Evolutionary conservation across 2,329 filamentous ascomycete species (phyloP).

Genomic region (Neonectria hederae): DNA sequence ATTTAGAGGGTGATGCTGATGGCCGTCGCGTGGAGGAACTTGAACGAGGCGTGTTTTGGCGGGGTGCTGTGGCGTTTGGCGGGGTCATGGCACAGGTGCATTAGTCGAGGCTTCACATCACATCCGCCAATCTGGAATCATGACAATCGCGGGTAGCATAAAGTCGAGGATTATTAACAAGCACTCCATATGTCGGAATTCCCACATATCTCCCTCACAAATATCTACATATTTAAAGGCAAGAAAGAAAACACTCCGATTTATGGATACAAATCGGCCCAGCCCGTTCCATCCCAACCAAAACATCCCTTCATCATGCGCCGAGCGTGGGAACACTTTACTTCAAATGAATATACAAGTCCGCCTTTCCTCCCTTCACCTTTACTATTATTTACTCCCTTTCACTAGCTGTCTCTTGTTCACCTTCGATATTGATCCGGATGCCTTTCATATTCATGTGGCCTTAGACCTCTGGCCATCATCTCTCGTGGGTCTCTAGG

Average conservation of each 20-base stretch:
- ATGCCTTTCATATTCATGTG: slow-evolving; percentile 57
- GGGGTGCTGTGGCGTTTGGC: slow-evolving; percentile 2
- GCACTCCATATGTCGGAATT: slow-evolving; percentile 4
- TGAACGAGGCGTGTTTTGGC: slow-evolving; percentile 16
- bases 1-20: neutral
- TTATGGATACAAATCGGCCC: slow-evolving; percentile 18
- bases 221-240: slow-evolving; percentile 16
- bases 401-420: slow-evolving; percentile 12
- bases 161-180: neutral
- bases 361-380: neutral
- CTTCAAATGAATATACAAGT: slow-evolving; percentile 24
- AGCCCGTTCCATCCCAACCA: slow-evolving; percentile 3
- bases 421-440: slow-evolving; percentile 57
- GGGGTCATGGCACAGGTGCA: slow-evolving; percentile 9
- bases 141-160: neutral
- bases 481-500: slow-evolving; percentile 53
- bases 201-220: slow-evolving; percentile 7
- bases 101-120: neutral
- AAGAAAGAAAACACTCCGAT: slow-evolving; percentile 6
- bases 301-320: slow-evolving; percentile 17
- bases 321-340: slow-evolving; percentile 20
- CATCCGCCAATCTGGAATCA: neutral
- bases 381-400: neutral
- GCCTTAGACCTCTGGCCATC: slow-evolving; percentile 54
- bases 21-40: slow-evolving; percentile 19